Percentiles rank a stretch among this genome's conserved stretches.
Evolutionary conservation across 2,329 filamentous ascomycete genomes (phyloP).

Genomic region (Colletotrichum sp.): DNA sequence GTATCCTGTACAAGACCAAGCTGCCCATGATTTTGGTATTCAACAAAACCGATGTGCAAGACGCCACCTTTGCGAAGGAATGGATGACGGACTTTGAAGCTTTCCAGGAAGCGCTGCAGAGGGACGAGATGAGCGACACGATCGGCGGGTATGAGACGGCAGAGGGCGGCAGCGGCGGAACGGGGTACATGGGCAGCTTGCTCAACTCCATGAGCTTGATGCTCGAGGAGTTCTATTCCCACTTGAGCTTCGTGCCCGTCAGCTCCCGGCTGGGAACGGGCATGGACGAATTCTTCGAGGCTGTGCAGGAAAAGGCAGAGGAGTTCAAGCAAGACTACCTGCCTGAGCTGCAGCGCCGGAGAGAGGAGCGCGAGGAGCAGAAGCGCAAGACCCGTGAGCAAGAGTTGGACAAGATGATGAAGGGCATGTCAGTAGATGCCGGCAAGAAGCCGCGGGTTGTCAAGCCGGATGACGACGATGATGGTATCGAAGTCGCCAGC

Average conservation of each 20-base stretch:
- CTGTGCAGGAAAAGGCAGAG: conserved; percentile 82
- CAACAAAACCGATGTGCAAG: conserved; percentile 97
- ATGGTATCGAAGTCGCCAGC: conserved; percentile 59
- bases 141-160: conserved; percentile 74
- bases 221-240: conserved; percentile 96
- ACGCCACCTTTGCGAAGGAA: conserved; percentile 89
- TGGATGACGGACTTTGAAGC: conserved; percentile 99
- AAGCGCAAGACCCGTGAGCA: conserved; percentile 76
- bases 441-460: conserved; percentile 27
- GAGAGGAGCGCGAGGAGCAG: conserved; percentile 75
- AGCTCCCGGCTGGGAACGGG: conserved; percentile 92
- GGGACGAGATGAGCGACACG: conserved; percentile 79
- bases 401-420: conserved; percentile 93
- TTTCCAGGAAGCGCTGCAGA: conserved; percentile 84
- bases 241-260: conserved; percentile 90
- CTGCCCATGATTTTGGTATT: conserved; percentile 98
- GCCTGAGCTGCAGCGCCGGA: conserved; percentile 84
- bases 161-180: conserved; percentile 69
- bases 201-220: conserved; percentile 98
- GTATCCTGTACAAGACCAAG: conserved; percentile 98
- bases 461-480: conserved; percentile 47
- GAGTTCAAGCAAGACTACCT: conserved; percentile 93
- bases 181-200: conserved; percentile 94
- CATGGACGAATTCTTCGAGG: conserved; percentile 90
- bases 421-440: conserved; percentile 73